Conservation (phyloP, 2,329 filamentous ascomycete species). For the Sphaceloma murrayae region DNA sequence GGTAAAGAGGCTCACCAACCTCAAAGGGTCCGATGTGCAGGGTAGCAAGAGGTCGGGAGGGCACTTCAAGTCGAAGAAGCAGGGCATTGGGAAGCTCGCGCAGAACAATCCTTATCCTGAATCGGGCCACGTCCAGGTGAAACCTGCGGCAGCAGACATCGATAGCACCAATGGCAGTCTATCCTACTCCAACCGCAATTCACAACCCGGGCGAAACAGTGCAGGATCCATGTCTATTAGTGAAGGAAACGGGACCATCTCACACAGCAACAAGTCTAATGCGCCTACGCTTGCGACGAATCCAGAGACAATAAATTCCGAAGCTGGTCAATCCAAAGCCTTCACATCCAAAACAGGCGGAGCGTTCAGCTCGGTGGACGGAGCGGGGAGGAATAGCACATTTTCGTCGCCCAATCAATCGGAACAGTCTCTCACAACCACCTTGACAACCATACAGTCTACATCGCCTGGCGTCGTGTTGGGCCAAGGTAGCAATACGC, state of each 20-base stretch:
- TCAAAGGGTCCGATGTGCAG: conserved; percentile 59
- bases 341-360: conserved; percentile 67
- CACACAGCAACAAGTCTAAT: conserved; percentile 59
- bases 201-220: conserved; percentile 41
- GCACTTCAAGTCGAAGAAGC: conserved; percentile 39
- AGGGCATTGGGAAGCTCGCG: conserved; percentile 44
- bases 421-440: conserved; percentile 70
- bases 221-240: conserved; percentile 44
- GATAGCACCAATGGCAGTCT: conserved; percentile 36
- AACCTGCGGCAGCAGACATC: conserved; percentile 13
- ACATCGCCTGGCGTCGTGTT: conserved; percentile 48
- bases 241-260: conserved; percentile 51
- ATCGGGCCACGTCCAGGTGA: conserved; percentile 46
- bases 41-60: conserved; percentile 34
- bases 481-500: conserved; percentile 24
- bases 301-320: conserved; percentile 63
- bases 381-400: conserved; percentile 57
- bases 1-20: conserved; percentile 76
- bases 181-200: conserved; percentile 45
- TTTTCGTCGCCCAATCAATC: conserved; percentile 78
- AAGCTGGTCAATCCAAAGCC: conserved; percentile 67
- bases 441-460: conserved; percentile 77
- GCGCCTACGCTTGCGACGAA: conserved; percentile 79
- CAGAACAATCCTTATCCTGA: conserved; percentile 90
- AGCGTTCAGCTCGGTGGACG: conserved; percentile 48